Evolutionary conservation across 2,329 filamentous ascomycete genomes (phyloP).

Genomic region (Diaporthe amygdali): DNA sequence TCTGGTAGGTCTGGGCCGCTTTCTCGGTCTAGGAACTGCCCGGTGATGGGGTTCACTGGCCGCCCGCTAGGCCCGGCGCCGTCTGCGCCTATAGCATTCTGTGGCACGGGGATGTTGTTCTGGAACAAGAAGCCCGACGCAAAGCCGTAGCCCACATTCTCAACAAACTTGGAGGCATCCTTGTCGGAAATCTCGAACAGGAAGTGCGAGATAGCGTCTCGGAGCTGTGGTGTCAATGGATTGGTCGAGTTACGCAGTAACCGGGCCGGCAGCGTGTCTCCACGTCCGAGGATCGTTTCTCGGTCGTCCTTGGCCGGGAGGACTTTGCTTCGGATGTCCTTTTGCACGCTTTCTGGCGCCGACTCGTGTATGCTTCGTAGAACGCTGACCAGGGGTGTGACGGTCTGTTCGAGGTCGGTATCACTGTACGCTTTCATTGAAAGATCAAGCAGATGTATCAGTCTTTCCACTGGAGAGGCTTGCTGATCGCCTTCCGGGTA

Average conservation of each 20-base stretch:
- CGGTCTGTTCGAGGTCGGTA: slow-evolving; percentile 72
- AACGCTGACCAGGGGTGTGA: slow-evolving; percentile 76
- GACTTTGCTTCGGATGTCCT: slow-evolving; percentile 68
- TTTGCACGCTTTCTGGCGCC: slow-evolving; percentile 67
- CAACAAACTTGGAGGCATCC: slow-evolving; percentile 79
- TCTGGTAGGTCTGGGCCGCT: slow-evolving; percentile 62
- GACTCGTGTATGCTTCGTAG: slow-evolving; percentile 74
- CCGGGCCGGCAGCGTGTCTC: slow-evolving; percentile 74
- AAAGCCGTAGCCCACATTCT: slow-evolving; percentile 93
- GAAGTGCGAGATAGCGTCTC: slow-evolving; percentile 76
- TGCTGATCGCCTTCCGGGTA: slow-evolving; percentile 68
- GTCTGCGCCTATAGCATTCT: slow-evolving; percentile 63
- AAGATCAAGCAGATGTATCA: slow-evolving; percentile 73
- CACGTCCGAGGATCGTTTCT: slow-evolving; percentile 76
- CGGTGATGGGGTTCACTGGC: slow-evolving; percentile 82
- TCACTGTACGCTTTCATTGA: slow-evolving; percentile 69
- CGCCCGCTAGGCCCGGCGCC: slow-evolving; percentile 35
- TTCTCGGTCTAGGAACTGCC: slow-evolving; percentile 77
- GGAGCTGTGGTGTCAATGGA: slow-evolving; percentile 71
- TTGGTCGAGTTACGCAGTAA: slow-evolving; percentile 81
- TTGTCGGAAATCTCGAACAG: slow-evolving; percentile 88
- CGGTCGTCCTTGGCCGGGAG: slow-evolving; percentile 82
- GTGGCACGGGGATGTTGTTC: slow-evolving; percentile 79
- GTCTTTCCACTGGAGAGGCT: slow-evolving; percentile 63
- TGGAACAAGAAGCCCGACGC: slow-evolving; percentile 89